Evolutionary conservation across 805 yeast genomes (phyloP), one percentile per base, ranked within the genome.

Genomic region (Lipomyces yamadae): DNA sequence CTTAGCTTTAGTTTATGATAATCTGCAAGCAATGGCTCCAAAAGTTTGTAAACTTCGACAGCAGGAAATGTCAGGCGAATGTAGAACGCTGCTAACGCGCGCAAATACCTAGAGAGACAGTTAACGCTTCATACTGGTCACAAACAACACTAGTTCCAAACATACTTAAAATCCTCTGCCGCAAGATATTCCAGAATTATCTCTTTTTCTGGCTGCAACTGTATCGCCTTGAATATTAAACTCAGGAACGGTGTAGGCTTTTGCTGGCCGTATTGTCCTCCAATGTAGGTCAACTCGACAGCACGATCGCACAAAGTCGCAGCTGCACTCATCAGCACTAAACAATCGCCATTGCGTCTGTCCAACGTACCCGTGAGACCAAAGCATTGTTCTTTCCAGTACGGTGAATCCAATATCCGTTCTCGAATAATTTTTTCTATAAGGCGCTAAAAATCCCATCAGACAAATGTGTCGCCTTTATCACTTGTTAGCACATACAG

Each of bases 241-340:
- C 96, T 88, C n/a, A 91, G 75, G 72, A 91, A 92, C 13, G 87
- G 88, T 18, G 89, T 81, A 0, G 96, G 95, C 67, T 85, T 77
- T 39, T 86, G 86, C 30, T 78, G 79, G 15, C 81, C 78, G 60
- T 83, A 84, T n/a, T 84, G 78, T 0, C 90, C 88, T 0, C 91
- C 94, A 3, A 91, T 76, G 60, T 80, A 80, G 8, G 81, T 74
- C 5, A 86, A 67, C 5, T 78, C 78, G 1, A 80, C 80, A 0
- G 82, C 81, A 50, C 81, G 75, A 67, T 87, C 89, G 60, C 87
- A 75, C 2, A 87, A 65, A 0, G 83, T 79, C 0, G 84, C 83
- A 1, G 83, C 83, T 71, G 50, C 5, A 35, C 42, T 37, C 56
- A 35, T 42, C 24, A 42, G 48, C n/a, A 8, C n/a, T 42, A 42